These are phyloP conservation scores for Eucalyptus tenuipes DNA, from an alignment of 345 rosid genomes.

Conservation along the genomic window DNA sequence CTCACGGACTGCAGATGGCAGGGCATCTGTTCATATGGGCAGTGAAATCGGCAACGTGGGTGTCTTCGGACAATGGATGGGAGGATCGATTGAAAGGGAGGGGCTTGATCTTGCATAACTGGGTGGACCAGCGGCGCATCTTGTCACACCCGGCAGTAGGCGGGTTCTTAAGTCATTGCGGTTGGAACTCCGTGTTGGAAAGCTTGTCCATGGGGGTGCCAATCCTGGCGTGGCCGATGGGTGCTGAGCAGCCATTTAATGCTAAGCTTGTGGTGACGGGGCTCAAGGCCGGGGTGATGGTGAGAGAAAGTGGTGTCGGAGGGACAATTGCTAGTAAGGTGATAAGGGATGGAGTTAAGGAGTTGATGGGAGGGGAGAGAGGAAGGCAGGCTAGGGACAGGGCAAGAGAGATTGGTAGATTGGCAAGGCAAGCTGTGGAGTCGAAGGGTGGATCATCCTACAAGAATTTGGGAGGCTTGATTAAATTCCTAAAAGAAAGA, in stretches of 20 bases:
- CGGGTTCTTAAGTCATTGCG: slow-evolving; percentile 1
- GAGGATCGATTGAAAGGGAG: neutral
- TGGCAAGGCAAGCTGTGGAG: slow-evolving; percentile 2
- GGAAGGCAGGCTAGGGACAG: slow-evolving; percentile 6
- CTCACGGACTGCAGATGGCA: neutral
- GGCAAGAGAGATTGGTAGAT: neutral
- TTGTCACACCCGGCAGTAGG: neutral
- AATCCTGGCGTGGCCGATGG: slow-evolving; percentile 8
- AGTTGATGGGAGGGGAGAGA: slow-evolving; percentile 8
- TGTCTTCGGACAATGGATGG: neutral
- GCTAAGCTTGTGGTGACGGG: slow-evolving; percentile 2
- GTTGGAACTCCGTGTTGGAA: slow-evolving; percentile 15
- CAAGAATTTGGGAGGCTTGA: slow-evolving; percentile 1
- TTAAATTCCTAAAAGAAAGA: neutral
- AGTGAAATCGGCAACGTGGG: neutral
- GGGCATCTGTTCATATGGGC: neutral
- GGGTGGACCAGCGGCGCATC: slow-evolving; percentile 1
- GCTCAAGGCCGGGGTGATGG: neutral
- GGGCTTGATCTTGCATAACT: neutral
- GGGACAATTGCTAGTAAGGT: neutral
- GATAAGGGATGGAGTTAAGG: neutral
- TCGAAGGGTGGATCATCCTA: slow-evolving; percentile 2
- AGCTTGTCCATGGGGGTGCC: slow-evolving; percentile 9
- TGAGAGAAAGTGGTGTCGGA: neutral
- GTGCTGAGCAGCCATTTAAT: slow-evolving; percentile 7